Conservation (phyloP, 129 eudicot species). For the Artemisia annua region DNA sequence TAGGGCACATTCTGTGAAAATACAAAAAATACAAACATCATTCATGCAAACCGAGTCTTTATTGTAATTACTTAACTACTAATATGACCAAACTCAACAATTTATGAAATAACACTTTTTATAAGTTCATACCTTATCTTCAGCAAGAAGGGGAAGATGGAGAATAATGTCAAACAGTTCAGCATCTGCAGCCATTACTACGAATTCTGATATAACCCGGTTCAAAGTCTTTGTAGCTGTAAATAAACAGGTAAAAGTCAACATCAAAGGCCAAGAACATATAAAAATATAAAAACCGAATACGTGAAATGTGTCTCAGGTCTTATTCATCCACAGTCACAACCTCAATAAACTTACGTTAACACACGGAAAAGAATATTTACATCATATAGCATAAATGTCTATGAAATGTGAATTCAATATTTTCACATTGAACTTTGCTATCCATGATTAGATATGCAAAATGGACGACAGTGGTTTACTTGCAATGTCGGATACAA, state of each 20-base stretch:
- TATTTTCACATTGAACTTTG: neutral
- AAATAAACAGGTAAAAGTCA: neutral
- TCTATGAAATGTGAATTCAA: neutral
- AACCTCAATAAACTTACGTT: neutral
- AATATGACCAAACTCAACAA: neutral
- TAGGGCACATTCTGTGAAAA: slow-evolving; percentile 62
- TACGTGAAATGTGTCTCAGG: neutral
- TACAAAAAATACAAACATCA: neutral
- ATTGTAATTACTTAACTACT: too few species aligned
- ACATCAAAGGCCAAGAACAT: neutral
- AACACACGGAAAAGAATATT: neutral
- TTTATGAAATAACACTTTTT: neutral
- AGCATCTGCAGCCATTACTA: slow-evolving; percentile 27
- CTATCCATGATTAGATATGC: too few species aligned
- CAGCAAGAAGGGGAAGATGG: slow-evolving; percentile 28
- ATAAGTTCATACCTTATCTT: slow-evolving; percentile 17
- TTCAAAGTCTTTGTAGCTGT: slow-evolving; percentile 21
- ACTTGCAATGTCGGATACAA: too few species aligned
- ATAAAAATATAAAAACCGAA: too few species aligned
- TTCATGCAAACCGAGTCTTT: too few species aligned
- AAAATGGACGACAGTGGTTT: too few species aligned
- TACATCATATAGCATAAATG: neutral
- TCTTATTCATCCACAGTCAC: neutral
- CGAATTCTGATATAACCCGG: slow-evolving; percentile 13
- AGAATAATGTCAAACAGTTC: slow-evolving; percentile 19